Evolutionary conservation across 768 basidiomycete genomes (phyloP), one percentile per base, ranked within the genome.

Genomic region (Russula vinacea): DNA sequence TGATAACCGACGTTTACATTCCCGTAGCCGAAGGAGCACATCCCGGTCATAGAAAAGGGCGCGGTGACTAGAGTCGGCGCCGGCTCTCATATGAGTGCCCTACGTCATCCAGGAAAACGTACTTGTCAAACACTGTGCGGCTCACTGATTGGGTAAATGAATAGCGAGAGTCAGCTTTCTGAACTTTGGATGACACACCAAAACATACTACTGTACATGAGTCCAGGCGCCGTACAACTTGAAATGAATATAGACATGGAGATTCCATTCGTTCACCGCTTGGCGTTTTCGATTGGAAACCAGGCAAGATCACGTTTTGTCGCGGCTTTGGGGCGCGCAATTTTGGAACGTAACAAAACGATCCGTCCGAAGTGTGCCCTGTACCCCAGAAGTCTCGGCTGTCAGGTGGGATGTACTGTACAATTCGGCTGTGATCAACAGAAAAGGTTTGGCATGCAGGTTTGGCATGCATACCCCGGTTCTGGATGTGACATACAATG

Each of bases 311-410:
- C 45, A 42, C 33, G n/a, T 19, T 51, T 10, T 39, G 40, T 42
- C 39, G 35, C 56, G 26, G 33, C n/a, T 22, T 42, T 39, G 55
- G 24, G 40, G 26, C 19, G 29, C 26, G 56, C 47, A 59, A 32
- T 56, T 58, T 24, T 71, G 70, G 62, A 80, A 78, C 26, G 79
- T 80, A 17, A 81, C 77, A 19, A 80, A 17, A 81, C 76, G 19
- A 80, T 71, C 49, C 76, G 72, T n/a, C 73, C 76, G 60, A 80
- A 19, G 78, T 80, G 56, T 73, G 71, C 35, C 76, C 76, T 39
- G 78, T 79, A 39, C 79, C 78, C 79, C 78, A 80, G 22, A 81
- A 79, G 26, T 79, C 79, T 40, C 75, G 75, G 58, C 56, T 78
- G 70, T 68, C 78, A 80, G 8, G 78, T 76, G 56, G 79, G 72